Evolutionary conservation across 2,329 filamentous ascomycete species (phyloP).

Genomic region (Aplosporella prunicola): DNA sequence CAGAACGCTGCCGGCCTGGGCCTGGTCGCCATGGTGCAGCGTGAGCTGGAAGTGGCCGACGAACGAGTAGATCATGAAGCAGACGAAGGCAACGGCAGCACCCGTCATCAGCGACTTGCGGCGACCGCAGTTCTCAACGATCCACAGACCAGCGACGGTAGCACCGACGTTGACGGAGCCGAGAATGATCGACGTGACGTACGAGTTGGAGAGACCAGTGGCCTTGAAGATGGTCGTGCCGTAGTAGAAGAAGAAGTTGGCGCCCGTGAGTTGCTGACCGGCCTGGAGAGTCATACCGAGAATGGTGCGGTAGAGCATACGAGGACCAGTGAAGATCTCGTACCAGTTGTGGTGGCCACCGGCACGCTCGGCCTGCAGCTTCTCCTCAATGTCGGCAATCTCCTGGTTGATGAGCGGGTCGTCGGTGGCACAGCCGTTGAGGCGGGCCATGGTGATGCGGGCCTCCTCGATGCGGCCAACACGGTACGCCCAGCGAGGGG

Average conservation of each 20-base stretch:
- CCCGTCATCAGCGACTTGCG: slow-evolving; percentile 37
- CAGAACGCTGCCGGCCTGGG: slow-evolving; percentile 47
- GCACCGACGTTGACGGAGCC: slow-evolving; percentile 40
- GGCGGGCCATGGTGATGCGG: slow-evolving; percentile 38
- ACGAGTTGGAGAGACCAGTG: slow-evolving; percentile 33
- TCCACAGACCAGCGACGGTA: slow-evolving; percentile 38
- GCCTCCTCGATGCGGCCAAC: slow-evolving; percentile 43
- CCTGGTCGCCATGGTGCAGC: slow-evolving; percentile 24
- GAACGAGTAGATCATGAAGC: slow-evolving; percentile 47
- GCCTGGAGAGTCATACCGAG: slow-evolving; percentile 48
- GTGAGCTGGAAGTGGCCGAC: slow-evolving; percentile 37
- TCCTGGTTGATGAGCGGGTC: slow-evolving; percentile 47
- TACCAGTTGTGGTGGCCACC: slow-evolving; percentile 33
- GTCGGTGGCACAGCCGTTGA: slow-evolving; percentile 44
- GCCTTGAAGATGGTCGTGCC: slow-evolving; percentile 38
- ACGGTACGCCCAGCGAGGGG: slow-evolving; percentile 38
- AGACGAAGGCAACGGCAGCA: slow-evolving; percentile 43
- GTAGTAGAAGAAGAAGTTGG: slow-evolving; percentile 56
- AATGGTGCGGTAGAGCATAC: slow-evolving; percentile 55
- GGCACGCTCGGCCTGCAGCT: slow-evolving; percentile 44
- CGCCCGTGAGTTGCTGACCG: slow-evolving; percentile 59
- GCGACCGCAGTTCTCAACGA: slow-evolving; percentile 39
- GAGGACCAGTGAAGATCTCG: slow-evolving; percentile 55
- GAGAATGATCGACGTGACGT: slow-evolving; percentile 39
- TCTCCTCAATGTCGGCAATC: slow-evolving; percentile 46